Evolutionary conservation across 1,284 basidiomycete species (phyloP).

Genomic region (Moniliella sp.): DNA sequence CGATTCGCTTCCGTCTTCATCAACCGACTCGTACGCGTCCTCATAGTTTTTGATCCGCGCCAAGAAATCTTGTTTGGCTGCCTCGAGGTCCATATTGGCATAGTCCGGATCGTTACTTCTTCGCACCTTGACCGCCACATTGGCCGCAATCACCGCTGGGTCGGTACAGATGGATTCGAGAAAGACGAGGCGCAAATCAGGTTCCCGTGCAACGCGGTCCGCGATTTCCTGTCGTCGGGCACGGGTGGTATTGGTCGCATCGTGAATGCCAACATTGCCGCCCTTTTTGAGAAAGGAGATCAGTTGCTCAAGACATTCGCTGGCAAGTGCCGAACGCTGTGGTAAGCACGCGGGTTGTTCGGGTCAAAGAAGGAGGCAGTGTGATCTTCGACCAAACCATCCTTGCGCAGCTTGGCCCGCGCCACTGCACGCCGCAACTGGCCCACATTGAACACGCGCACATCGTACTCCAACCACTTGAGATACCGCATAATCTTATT

Average conservation of each 20-base stretch:
- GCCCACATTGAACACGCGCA: conserved; percentile 95
- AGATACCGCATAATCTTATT: conserved; percentile 33
- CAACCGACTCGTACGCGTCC: conserved; percentile 77
- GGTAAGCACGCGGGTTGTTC: conserved; percentile 55
- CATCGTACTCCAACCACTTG: conserved; percentile 94
- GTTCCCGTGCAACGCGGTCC: conserved; percentile 66
- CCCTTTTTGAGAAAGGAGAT: conserved; percentile 75
- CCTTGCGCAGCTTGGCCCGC: conserved; percentile 44
- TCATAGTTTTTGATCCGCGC: conserved; percentile 81
- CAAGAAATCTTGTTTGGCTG: conserved; percentile 71
- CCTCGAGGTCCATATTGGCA: conserved; percentile 60
- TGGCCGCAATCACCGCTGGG: conserved; percentile 74
- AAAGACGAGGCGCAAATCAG: conserved; percentile 68
- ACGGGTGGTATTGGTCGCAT: conserved; percentile 77
- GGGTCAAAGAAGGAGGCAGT: conserved; percentile 78
- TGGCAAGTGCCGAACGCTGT: conserved; percentile 62
- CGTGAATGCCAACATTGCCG: conserved; percentile 93
- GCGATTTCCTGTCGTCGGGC: conserved; percentile 53
- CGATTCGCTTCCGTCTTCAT: conserved; percentile 44
- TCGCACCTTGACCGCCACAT: conserved; percentile 80
- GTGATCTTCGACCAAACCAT: conserved; percentile 67
- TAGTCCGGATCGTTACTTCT: conserved; percentile 97
- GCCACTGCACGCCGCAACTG: conserved; percentile 76
- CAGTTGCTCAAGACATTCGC: conserved; percentile 78
- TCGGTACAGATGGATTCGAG: conserved; percentile 86